Conservation (phyloP, 208 protist genomes). For the Borovskyia barvae region DNA sequence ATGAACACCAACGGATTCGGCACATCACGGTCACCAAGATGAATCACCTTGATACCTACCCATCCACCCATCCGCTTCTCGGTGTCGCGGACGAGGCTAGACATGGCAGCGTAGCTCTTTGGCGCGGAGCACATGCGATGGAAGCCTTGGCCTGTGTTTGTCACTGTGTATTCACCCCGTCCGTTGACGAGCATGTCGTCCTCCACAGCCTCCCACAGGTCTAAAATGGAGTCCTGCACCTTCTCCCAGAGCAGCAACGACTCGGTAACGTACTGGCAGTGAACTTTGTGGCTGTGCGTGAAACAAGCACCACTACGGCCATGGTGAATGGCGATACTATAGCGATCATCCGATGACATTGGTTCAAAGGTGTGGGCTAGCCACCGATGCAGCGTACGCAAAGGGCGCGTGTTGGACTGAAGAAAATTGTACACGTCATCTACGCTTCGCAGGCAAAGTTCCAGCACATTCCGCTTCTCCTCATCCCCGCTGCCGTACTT, state of each 20-base stretch:
- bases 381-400: conserved; percentile 52
- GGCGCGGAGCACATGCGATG: conserved; percentile 93
- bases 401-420: conserved; percentile 68
- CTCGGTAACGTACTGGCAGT: conserved; percentile 96
- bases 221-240: conserved; percentile 92
- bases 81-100: conserved; percentile 64
- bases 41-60: conserved; percentile 96
- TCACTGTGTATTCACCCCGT: conserved; percentile 60
- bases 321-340: conserved; percentile 46
- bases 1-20: conserved; percentile 98
- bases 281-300: conserved; percentile 91
- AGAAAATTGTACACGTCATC: conserved; percentile 94
- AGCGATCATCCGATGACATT: conserved; percentile 19
- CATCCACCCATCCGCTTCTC: conserved; percentile 87
- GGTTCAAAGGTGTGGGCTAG: conserved; percentile 66
- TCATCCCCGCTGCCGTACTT: conserved; percentile 45
- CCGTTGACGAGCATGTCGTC: conserved; percentile 89
- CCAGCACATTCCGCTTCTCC: conserved; percentile 35
- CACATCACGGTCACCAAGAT: conserved; percentile 97
- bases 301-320: conserved; percentile 88
- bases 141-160: conserved; percentile 95
- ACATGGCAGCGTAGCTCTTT: conserved; percentile 83
- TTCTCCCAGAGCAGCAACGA: conserved; percentile 95
- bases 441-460: conserved; percentile 93
- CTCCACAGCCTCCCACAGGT: conserved; percentile 93